Evolutionary conservation across 257 asterid genomes (phyloP).

Genomic region (Solanum lycopersicoides): DNA sequence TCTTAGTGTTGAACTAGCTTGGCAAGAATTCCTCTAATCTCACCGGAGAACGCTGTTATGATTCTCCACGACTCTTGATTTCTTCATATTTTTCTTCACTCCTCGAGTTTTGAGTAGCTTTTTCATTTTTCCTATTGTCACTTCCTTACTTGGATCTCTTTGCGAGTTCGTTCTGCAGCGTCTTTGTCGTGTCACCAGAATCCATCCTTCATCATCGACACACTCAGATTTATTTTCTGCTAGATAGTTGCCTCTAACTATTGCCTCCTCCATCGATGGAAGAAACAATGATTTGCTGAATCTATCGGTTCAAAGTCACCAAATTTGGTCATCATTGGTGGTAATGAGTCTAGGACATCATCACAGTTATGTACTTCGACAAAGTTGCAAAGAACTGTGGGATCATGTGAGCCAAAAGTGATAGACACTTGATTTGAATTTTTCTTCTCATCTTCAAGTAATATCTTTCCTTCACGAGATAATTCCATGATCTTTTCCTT

Average conservation of each 20-base stretch:
- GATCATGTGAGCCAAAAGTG: neutral
- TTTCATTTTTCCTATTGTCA: neutral
- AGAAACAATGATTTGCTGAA: neutral
- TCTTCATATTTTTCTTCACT: neutral
- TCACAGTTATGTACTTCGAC: neutral
- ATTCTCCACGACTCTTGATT: neutral
- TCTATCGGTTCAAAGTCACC: neutral
- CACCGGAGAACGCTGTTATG: neutral
- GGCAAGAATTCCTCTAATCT: neutral
- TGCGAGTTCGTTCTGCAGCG: accelerated
- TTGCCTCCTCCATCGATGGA: too few species aligned
- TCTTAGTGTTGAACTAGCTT: neutral
- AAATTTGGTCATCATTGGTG: neutral
- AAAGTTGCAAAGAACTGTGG: neutral
- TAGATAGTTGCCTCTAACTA: neutral
- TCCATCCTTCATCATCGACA: neutral
- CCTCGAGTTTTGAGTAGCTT: accelerated
- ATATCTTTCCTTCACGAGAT: neutral
- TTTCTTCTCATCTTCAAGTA: neutral
- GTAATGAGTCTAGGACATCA: accelerated
- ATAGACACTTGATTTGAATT: neutral
- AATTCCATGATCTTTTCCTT: neutral
- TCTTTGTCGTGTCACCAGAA: neutral
- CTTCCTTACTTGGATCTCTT: neutral
- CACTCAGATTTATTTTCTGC: neutral